Conservation (phyloP, 1,139 yeast species). For the Sugiyamaella paludigena region DNA sequence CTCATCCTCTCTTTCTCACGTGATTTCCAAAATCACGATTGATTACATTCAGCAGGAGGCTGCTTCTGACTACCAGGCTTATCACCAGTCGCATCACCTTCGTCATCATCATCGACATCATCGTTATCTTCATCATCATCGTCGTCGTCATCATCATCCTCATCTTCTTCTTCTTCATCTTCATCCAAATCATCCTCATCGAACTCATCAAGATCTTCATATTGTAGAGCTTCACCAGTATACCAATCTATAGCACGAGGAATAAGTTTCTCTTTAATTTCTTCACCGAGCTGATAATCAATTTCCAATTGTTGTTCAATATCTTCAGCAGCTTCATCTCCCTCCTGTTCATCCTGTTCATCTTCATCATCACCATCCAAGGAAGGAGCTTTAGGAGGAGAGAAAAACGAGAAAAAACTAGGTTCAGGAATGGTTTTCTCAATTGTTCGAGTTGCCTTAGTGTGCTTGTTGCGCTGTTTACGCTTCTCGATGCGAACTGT, state of each 20-base stretch:
- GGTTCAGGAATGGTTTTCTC: constrained; percentile 92
- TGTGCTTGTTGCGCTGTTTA: constrained; percentile 96
- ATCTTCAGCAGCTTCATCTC: constrained; percentile 67
- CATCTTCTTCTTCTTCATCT: constrained; percentile 51
- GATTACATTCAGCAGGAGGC: constrained; percentile 89
- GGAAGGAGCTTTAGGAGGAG: constrained; percentile 81
- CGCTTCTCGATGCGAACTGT: constrained; percentile 89
- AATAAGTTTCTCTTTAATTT: constrained; percentile 89
- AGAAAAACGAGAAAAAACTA: constrained; percentile 92
- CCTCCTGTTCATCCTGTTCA: constrained; percentile 45
- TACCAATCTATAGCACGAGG: constrained; percentile 98
- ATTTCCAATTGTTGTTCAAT: constrained; percentile 82
- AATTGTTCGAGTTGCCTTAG: constrained; percentile 94
- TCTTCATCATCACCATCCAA: constrained; percentile 50
- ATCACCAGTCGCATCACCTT: constrained; percentile 35
- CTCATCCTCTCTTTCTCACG: constrained; percentile 31
- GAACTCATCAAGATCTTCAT: constrained; percentile 45
- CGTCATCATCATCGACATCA: constrained; percentile 39
- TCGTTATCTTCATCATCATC: constrained; percentile 54
- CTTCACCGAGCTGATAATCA: constrained; percentile 96
- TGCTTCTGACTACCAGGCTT: constrained; percentile 38
- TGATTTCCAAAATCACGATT: constrained; percentile 47
- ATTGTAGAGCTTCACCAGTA: constrained; percentile 90
- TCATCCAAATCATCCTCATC: constrained; percentile 61
- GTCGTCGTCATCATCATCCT: constrained; percentile 46